phyloP scores from a whole-genome alignment of 2,329 filamentous ascomycete species.

The Fusarium pininemorale region DNA sequence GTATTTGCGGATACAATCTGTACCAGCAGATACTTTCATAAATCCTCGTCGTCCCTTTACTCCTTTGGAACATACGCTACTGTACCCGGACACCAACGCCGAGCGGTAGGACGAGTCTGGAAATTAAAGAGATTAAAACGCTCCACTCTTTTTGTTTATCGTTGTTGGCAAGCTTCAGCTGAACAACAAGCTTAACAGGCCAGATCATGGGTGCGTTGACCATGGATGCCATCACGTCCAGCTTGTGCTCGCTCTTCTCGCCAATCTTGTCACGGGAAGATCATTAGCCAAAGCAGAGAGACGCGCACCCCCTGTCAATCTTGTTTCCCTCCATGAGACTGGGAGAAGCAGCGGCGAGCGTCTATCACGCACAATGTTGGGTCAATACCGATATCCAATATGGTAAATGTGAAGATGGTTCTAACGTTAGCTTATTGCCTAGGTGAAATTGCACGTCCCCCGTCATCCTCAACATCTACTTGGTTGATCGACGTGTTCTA shows the following conservation, averaged over 20 bases:
- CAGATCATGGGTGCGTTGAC: neutral
- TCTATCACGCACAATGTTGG: neutral
- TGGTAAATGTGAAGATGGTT: neutral
- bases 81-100: constrained; percentile 8
- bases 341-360: constrained; percentile 7
- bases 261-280: constrained; percentile 43
- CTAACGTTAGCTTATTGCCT: neutral
- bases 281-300: constrained; percentile 33
- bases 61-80: constrained; percentile 24
- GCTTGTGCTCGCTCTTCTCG: constrained; percentile 36
- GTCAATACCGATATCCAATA: neutral
- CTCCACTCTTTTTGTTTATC: constrained; percentile 31
- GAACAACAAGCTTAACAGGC: constrained; percentile 1
- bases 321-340: constrained; percentile 10
- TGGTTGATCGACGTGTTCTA: neutral
- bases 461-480: constrained; percentile 1
- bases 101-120: constrained; percentile 34
- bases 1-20: neutral
- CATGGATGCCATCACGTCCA: constrained; percentile 15
- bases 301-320: constrained; percentile 29
- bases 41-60: constrained; percentile 13
- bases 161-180: constrained; percentile 5
- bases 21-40: constrained; percentile 21
- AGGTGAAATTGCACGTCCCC: constrained; percentile 28
- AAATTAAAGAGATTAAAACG: constrained; percentile 41